Evolutionary conservation across 2,329 filamentous ascomycete genomes (phyloP).

Genomic region (Lachnellula cervina): DNA sequence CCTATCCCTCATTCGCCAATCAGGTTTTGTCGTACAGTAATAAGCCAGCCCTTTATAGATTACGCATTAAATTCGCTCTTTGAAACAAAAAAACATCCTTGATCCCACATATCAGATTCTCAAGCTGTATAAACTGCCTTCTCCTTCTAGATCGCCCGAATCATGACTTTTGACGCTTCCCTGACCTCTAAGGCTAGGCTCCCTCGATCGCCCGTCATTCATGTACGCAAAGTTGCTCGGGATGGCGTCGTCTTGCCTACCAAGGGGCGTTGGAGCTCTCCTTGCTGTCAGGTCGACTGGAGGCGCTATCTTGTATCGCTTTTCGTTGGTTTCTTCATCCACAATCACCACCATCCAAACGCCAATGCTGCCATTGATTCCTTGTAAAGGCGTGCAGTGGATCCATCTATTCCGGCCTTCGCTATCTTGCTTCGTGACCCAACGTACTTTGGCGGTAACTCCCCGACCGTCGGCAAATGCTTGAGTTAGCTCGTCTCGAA

Average conservation of each 20-base stretch:
- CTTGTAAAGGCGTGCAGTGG: conserved; percentile 69
- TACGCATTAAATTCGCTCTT: background rate
- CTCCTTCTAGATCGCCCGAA: conserved; percentile 12
- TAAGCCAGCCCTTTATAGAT: background rate
- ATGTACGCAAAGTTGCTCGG: conserved; percentile 24
- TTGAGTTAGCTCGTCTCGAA: conserved; percentile 45
- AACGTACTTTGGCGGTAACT: conserved; percentile 70
- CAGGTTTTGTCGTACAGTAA: conserved; percentile 1
- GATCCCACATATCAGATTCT: conserved; percentile 13
- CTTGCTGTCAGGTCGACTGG: conserved; percentile 29
- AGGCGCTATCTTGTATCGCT: conserved; percentile 25
- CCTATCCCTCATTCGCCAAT: background rate
- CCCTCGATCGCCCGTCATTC: conserved; percentile 6
- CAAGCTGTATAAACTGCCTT: conserved; percentile 22
- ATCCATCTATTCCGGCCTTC: conserved; percentile 66
- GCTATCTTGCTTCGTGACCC: conserved; percentile 49
- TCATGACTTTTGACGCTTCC: background rate
- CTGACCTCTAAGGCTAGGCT: background rate
- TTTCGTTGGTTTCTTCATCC: conserved; percentile 48
- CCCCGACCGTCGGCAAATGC: conserved; percentile 64
- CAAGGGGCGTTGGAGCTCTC: conserved; percentile 7
- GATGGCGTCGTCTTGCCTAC: conserved; percentile 15
- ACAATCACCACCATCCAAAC: conserved; percentile 77
- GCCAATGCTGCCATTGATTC: conserved; percentile 61
- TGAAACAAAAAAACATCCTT: too few species aligned